phyloP scores from a whole-genome alignment of 1,284 basidiomycete species.

The Trichosporon sp. region DNA sequence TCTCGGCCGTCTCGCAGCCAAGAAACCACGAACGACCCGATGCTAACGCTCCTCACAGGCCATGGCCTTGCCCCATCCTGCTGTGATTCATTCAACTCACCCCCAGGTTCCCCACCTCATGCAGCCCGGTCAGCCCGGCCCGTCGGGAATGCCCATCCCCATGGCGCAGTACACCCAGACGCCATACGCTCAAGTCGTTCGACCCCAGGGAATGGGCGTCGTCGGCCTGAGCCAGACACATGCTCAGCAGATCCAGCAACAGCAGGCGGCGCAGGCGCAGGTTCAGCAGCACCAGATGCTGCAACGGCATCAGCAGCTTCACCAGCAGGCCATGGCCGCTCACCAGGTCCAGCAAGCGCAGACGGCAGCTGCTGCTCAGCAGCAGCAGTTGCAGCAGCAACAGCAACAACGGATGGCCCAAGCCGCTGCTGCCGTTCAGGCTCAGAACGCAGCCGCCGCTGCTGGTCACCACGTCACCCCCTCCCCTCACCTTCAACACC shows the following conservation, averaged over 20 bases:
- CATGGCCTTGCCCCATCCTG: constrained; percentile 46
- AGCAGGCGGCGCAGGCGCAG: constrained; percentile 12
- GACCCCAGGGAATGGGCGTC: constrained; percentile 9
- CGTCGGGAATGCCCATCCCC: constrained; percentile 24
- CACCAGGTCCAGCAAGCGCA: constrained; percentile 7
- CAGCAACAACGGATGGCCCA: constrained; percentile 5
- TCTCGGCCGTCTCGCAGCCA: not conserved
- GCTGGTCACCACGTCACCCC: constrained; percentile 23
- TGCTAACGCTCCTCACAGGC: constrained; percentile 18
- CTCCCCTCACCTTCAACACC: constrained; percentile 40
- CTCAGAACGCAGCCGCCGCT: constrained; percentile 4
- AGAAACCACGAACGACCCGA: not conserved
- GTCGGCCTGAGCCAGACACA: constrained; percentile 17
- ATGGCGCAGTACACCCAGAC: constrained; percentile 21
- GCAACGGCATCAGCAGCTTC: constrained; percentile 21
- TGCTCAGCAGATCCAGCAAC: constrained; percentile 13
- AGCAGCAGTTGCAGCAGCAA: constrained; percentile 18
- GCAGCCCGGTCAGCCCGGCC: constrained; percentile 28
- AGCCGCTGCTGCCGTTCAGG: constrained; percentile 2
- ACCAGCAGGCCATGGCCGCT: constrained; percentile 9
- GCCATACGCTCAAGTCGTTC: constrained; percentile 11
- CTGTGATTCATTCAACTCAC: constrained; percentile 22
- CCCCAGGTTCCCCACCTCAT: constrained; percentile 24
- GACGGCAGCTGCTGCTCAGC: constrained; percentile 10
- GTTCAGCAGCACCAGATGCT: constrained; percentile 14